These are phyloP conservation scores for Biscutella laevigata DNA, from an alignment of 441 rosid genomes.

Conservation along the genomic window DNA sequence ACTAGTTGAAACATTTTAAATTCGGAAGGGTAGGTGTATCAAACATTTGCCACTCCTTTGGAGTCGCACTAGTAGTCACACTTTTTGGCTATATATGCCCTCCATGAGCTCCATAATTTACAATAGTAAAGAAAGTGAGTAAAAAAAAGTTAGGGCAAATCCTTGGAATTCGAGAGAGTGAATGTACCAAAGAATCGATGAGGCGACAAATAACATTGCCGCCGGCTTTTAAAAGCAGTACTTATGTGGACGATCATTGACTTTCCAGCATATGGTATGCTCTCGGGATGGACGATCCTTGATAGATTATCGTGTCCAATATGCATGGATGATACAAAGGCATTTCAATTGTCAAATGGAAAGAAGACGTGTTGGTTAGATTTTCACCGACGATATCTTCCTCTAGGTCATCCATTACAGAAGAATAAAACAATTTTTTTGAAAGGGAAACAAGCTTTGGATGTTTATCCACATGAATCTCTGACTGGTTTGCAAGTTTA, in stretches of 20 bases:
- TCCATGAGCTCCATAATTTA: too few relatives aligned
- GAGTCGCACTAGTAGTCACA: too few relatives aligned
- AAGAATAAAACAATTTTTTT: too few relatives aligned
- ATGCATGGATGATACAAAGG: neutral
- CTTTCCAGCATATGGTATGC: neutral
- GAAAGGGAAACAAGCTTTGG: neutral
- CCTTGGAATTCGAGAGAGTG: too few relatives aligned
- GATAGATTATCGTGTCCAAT: neutral
- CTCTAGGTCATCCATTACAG: neutral
- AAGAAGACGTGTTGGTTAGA: neutral
- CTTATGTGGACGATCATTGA: neutral
- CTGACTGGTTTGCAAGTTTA: neutral
- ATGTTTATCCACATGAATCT: neutral
- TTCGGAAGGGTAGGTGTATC: too few relatives aligned
- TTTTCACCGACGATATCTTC: neutral
- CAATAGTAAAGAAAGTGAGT: too few relatives aligned
- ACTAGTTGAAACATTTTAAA: too few relatives aligned
- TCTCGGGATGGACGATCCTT: neutral
- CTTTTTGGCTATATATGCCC: too few relatives aligned
- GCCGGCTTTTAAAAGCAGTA: neutral
- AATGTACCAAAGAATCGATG: too few relatives aligned
- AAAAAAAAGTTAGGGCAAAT: too few relatives aligned
- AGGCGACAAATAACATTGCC: too few relatives aligned
- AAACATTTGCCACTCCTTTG: too few relatives aligned
- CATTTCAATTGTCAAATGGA: neutral